phyloP scores from a whole-genome alignment of 352 stramenopile species.

The Phytopythium oedochilum region DNA sequence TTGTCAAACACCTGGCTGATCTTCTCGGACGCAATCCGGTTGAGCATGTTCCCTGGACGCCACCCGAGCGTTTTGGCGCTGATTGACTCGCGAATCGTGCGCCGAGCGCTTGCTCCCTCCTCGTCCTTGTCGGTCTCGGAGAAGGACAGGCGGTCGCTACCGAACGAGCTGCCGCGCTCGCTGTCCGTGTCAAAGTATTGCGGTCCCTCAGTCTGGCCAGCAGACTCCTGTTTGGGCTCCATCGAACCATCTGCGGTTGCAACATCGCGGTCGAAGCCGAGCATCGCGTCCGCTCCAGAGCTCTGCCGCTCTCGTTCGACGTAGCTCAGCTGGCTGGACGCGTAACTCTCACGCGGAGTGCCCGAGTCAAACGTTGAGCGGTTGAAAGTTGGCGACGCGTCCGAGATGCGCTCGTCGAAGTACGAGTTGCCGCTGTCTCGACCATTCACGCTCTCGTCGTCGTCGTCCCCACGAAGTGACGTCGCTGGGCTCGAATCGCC shows the following conservation, averaged over 20 bases:
- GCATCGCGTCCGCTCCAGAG: slow-evolving; percentile 15
- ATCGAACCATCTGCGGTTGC: not conserved
- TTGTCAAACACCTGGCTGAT: slow-evolving; percentile 15
- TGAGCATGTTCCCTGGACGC: slow-evolving; percentile 37
- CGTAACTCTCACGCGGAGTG: slow-evolving; percentile 27
- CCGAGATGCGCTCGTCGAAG: slow-evolving; percentile 20
- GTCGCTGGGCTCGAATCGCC: not conserved
- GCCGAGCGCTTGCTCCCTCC: slow-evolving; percentile 8
- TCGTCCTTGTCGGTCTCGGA: slow-evolving; percentile 12
- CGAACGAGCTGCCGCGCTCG: slow-evolving; percentile 33
- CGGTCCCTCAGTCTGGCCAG: slow-evolving; percentile 10
- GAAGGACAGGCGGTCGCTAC: slow-evolving; percentile 19
- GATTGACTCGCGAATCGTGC: slow-evolving; percentile 1
- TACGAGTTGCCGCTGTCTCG: slow-evolving; percentile 23
- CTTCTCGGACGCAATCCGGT: slow-evolving; percentile 20
- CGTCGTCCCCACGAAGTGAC: not conserved
- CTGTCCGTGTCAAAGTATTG: slow-evolving; percentile 52
- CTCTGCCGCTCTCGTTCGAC: slow-evolving; percentile 12
- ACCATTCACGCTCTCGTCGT: slow-evolving; percentile 7
- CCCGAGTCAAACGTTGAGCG: slow-evolving; percentile 29
- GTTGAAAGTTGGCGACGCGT: slow-evolving; percentile 25
- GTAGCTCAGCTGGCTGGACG: slow-evolving; percentile 20
- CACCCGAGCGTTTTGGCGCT: slow-evolving; percentile 24
- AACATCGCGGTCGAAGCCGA: not conserved
- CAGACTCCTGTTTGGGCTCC: not conserved